A percentile compares a stretch with the other conserved stretches of the same genome.
Conservation (phyloP, 225 moss, liverwort and hornwort genomes). For the Physcomitrium patens region DNA sequence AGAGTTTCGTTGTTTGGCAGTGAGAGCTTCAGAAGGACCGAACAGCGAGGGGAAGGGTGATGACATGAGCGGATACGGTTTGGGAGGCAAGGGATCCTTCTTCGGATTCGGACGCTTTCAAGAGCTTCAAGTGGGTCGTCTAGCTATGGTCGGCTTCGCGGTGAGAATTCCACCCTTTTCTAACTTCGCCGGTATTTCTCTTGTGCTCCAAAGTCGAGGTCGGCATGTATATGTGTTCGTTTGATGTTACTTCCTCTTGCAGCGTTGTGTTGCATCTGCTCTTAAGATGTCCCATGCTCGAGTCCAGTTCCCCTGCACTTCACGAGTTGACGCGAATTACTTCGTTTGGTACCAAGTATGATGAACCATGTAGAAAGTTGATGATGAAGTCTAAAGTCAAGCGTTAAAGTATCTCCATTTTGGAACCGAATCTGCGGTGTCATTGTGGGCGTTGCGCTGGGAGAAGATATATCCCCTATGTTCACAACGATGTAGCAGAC, state of each 20-base stretch:
- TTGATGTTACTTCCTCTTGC: not conserved
- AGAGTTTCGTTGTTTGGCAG: conserved; percentile 28
- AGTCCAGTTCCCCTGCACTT: not conserved
- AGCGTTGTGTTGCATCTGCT: not conserved
- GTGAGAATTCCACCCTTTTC: conserved; percentile 27
- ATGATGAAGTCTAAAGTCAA: not conserved
- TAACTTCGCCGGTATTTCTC: not conserved
- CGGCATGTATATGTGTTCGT: too few relatives aligned
- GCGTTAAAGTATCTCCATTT: not conserved
- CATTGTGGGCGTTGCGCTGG: not conserved
- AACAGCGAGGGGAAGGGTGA: conserved; percentile 37
- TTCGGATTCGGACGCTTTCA: conserved; percentile 68
- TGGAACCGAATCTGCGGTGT: not conserved
- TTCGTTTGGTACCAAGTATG: not conserved
- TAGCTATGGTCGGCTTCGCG: conserved; percentile 70
- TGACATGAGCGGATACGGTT: conserved; percentile 42
- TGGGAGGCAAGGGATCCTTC: conserved; percentile 63
- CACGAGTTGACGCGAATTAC: not conserved
- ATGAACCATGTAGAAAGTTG: not conserved
- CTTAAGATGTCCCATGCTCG: not conserved
- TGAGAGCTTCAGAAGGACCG: conserved; percentile 48
- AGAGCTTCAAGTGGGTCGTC: conserved; percentile 74
- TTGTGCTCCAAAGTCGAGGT: not conserved
- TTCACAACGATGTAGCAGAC: too few relatives aligned
- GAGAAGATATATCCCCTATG: too few relatives aligned